A percentile compares a stretch with the other conserved stretches of the same genome.
phyloP scores from a whole-genome alignment of 495 filamentous ascomycete species.

The Penicilliopsis zonata region DNA sequence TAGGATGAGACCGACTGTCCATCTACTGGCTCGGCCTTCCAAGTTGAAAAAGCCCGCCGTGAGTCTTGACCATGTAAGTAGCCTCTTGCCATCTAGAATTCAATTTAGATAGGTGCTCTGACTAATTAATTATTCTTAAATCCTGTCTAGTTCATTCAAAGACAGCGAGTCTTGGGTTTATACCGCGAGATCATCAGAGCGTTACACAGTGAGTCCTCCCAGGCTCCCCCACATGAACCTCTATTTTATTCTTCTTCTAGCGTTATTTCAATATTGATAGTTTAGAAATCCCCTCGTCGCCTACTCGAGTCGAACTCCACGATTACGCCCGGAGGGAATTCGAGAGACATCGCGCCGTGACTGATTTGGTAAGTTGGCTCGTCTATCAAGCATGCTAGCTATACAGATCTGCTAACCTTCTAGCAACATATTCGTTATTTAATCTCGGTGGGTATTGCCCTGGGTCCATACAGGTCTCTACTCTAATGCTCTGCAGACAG shows the following conservation, averaged over 20 bases:
- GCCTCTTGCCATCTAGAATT: background rate
- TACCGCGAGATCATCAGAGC: constrained; percentile 30
- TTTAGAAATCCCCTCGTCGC: constrained; percentile 28
- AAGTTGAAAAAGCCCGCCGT: constrained; percentile 27
- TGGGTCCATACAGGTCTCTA: background rate
- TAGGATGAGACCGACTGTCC: too few species aligned
- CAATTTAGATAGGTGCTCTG: too few species aligned
- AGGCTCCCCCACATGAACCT: background rate
- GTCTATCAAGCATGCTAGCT: too few species aligned
- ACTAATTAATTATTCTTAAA: background rate
- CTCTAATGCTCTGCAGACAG: constrained; percentile 20
- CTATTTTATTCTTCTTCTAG: background rate
- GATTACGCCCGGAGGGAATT: constrained; percentile 67
- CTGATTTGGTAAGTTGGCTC: constrained; percentile 47
- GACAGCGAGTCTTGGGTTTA: constrained; percentile 23
- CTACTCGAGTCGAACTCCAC: constrained; percentile 51
- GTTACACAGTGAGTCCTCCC: constrained; percentile 20
- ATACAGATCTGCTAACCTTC: constrained; percentile 1
- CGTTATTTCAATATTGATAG: background rate
- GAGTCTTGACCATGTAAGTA: constrained; percentile 30
- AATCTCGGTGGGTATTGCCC: constrained; percentile 29
- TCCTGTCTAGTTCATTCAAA: constrained; percentile 26
- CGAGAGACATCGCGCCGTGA: constrained; percentile 56
- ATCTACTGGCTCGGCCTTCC: constrained; percentile 18
- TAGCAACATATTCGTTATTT: constrained; percentile 47